Conservation (phyloP, 1,284 basidiomycete genomes). For the Tilletia setariae region DNA sequence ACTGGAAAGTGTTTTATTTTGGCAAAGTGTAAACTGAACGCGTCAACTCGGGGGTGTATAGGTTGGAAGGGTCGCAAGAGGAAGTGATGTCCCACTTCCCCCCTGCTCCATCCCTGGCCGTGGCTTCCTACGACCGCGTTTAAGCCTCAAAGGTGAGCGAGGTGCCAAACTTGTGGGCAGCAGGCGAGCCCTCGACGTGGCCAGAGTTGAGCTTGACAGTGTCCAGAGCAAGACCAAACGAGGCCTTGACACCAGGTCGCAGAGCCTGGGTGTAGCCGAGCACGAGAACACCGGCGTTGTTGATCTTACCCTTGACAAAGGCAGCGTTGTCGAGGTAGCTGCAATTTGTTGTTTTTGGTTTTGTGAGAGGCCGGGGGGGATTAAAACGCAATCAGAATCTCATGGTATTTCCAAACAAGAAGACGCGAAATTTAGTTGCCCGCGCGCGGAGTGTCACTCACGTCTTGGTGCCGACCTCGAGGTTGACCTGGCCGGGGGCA, state of each 20-base stretch:
- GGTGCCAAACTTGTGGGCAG: conserved; percentile 62
- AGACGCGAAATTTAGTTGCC: no score
- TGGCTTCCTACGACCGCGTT: conserved; percentile 21
- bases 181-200: conserved; percentile 48
- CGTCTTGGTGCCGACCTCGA: conserved; percentile 91
- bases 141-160: conserved; percentile 61
- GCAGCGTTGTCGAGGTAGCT: conserved; percentile 82
- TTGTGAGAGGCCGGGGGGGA: no score
- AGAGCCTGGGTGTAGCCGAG: conserved; percentile 89
- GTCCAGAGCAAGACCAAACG: conserved; percentile 66
- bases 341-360: no score
- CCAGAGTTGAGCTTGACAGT: conserved; percentile 49
- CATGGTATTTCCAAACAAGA: no score
- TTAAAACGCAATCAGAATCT: no score
- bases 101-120: no score
- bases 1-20: no score
- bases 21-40: no score
- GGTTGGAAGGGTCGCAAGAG: no score
- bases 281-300: conserved; percentile 85
- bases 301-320: conserved; percentile 98
- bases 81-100: no score
- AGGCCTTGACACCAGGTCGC: conserved; percentile 88
- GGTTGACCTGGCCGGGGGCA: conserved; percentile 72
- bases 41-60: no score
- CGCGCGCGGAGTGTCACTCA: no score